A percentile compares a stretch with the other conserved stretches of the same genome.
phyloP scores from a whole-genome alignment of 306 rosid species.

The Castanea sativa region DNA sequence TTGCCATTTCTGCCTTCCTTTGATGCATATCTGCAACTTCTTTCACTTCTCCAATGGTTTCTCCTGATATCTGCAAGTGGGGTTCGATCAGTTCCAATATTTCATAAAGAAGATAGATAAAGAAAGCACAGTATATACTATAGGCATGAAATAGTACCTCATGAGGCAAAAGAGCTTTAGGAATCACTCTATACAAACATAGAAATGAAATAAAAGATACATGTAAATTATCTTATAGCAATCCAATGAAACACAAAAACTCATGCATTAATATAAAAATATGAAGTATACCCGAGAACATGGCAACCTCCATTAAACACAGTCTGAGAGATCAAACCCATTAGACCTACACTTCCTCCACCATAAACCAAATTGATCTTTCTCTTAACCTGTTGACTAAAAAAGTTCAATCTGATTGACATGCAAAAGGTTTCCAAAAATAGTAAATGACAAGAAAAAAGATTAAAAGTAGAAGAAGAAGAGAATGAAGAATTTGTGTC shows the following conservation, averaged over 20 bases:
- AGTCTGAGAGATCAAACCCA: constrained; percentile 67
- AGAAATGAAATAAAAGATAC: constrained; percentile 16
- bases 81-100: constrained; percentile 20
- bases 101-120: neutral
- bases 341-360: constrained; percentile 68
- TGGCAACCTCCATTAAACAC: constrained; percentile 58
- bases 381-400: constrained; percentile 44
- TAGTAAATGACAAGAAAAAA: neutral
- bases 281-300: constrained; percentile 58
- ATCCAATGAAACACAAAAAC: neutral
- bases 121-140: neutral
- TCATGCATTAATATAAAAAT: neutral
- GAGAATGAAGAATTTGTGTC: neutral
- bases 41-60: constrained; percentile 57
- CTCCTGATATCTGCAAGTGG: constrained; percentile 49
- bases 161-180: constrained; percentile 47
- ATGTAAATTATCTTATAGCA: neutral
- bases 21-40: constrained; percentile 59
- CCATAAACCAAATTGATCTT: constrained; percentile 65
- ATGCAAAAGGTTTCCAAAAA: neutral
- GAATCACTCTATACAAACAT: constrained; percentile 52
- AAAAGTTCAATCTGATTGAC: neutral
- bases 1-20: constrained; percentile 65
- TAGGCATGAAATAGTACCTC: constrained; percentile 46
- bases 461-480: neutral